Percentiles rank a stretch among this genome's conserved stretches.
phyloP scores from a whole-genome alignment of 768 basidiomycete species.

The Suillus americanus region DNA sequence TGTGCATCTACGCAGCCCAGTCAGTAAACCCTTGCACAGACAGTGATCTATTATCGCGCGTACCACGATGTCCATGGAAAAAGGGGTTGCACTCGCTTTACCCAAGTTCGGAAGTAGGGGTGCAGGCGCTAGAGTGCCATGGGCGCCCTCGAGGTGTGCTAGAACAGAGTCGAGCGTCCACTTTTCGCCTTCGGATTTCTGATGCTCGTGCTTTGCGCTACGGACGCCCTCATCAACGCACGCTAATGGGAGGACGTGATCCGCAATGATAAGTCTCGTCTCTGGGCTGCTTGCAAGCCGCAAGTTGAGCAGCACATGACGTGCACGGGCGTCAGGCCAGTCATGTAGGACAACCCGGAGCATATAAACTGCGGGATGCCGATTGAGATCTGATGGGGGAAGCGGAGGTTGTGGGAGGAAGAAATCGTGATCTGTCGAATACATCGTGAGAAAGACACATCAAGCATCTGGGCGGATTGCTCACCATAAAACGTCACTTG shows the following conservation, averaged over 20 bases:
- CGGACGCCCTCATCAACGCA: conserved; percentile 49
- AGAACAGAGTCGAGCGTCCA: conserved; percentile 32
- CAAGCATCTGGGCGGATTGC: conserved; percentile 1
- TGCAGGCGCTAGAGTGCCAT: conserved; percentile 51
- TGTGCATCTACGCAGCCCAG: conserved; percentile 54
- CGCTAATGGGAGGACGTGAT: conserved; percentile 68
- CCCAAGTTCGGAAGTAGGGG: conserved; percentile 76
- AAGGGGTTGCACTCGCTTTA: conserved; percentile 63
- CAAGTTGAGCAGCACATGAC: conserved; percentile 44
- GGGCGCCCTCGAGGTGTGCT: conserved; percentile 50
- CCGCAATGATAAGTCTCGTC: conserved; percentile 68
- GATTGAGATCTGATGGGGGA: conserved; percentile 30
- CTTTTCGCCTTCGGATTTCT: conserved; percentile 12
- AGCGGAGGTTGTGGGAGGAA: conserved; percentile 57
- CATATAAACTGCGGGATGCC: conserved; percentile 61
- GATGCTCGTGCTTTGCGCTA: conserved; percentile 13
- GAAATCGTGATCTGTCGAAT: conserved; percentile 64
- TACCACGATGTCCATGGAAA: conserved; percentile 72
- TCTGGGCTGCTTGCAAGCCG: conserved; percentile 35
- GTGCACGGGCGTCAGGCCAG: conserved; percentile 65
- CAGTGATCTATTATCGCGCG: conserved; percentile 10
- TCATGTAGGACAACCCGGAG: conserved; percentile 75
- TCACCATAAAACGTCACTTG: conserved; percentile 55
- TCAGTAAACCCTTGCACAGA: conserved; percentile 2
- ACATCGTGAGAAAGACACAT: background rate